Base-by-base conservation (phyloP, 139 green algal genomes). In the Zygnema circumcarinatum region DNA sequence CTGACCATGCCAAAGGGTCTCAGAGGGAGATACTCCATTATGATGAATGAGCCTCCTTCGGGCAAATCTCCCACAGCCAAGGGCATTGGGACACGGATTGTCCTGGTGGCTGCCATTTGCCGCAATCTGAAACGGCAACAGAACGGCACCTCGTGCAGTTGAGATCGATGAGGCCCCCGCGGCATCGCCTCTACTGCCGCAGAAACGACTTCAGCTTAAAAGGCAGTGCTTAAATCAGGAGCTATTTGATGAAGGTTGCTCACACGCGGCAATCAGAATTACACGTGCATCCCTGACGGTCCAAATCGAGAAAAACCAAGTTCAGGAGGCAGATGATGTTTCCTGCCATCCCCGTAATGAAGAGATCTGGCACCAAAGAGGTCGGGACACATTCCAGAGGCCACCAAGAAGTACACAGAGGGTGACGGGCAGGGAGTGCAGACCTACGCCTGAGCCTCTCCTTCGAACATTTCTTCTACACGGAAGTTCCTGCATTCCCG, bases 391-490 rank as follows among this genome's bases (percentile, higher is more conserved):
- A n/a, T n/a, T n/a, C n/a, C n/a, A n/a, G n/a, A n/a, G n/a, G n/a
- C n/a, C n/a, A n/a, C n/a, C n/a, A n/a, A n/a, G n/a, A n/a, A n/a
- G n/a, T n/a, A n/a, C n/a, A n/a, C n/a, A n/a, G n/a, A n/a, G n/a
- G 53, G 7, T n/a, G 41, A 86, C 36, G 80, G 80, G 52, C 41
- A 69, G 1, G 42, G 16, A 39, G 53, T 2, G 21, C 41, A 35
- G 7, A 88, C 86, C 69, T 32, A 90, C 79, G 25, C 81, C 38
- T 88, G 22, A 56, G 81, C 81, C 33, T 90, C 86, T 22, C 86
- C 86, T 31, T 90, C 81, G 68, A 90, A 90, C 81, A 90, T 83
- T 47, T 90, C 35, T 36, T 16, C 38, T 11, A 73, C 79, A 68
- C 35, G 42, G 35, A 90, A 89, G 53, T n/a, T 88, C 85, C 85